phyloP scores from a whole-genome alignment of 116 monocot species.

The Zostera marina region DNA sequence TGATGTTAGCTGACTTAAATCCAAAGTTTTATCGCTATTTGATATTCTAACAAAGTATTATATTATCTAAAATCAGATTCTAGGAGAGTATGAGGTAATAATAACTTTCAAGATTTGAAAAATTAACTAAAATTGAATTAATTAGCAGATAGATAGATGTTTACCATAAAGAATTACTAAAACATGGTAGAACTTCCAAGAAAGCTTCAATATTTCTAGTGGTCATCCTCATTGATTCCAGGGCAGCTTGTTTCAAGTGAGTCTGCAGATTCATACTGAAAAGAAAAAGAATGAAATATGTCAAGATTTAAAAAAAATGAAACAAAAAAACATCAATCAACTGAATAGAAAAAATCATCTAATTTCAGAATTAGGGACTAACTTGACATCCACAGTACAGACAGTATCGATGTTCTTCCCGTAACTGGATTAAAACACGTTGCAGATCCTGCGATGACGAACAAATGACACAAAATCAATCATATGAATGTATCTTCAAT shows the following conservation, averaged over 20 bases:
- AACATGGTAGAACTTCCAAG: background rate
- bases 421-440: slow-evolving; percentile 44
- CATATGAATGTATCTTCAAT: background rate
- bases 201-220: slow-evolving; percentile 15
- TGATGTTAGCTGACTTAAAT: no score
- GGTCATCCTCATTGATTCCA: slow-evolving; percentile 64
- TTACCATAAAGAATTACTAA: background rate
- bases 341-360: background rate
- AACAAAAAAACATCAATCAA: background rate
- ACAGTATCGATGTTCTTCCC: slow-evolving; percentile 64
- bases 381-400: slow-evolving; percentile 86
- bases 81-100: no score
- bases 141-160: no score
- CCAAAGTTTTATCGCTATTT: no score
- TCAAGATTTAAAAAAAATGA: background rate
- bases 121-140: no score
- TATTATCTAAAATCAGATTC: no score
- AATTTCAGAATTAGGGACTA: slow-evolving; percentile 3
- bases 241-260: slow-evolving; percentile 47
- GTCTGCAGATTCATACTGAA: slow-evolving; percentile 69
- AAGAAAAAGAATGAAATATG: background rate
- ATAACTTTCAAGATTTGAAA: no score
- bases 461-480: background rate
- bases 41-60: no score
- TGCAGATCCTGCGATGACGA: slow-evolving; percentile 54